Conservation (phyloP, 805 yeast genomes). For the Scheffersomyces ergatensis region DNA sequence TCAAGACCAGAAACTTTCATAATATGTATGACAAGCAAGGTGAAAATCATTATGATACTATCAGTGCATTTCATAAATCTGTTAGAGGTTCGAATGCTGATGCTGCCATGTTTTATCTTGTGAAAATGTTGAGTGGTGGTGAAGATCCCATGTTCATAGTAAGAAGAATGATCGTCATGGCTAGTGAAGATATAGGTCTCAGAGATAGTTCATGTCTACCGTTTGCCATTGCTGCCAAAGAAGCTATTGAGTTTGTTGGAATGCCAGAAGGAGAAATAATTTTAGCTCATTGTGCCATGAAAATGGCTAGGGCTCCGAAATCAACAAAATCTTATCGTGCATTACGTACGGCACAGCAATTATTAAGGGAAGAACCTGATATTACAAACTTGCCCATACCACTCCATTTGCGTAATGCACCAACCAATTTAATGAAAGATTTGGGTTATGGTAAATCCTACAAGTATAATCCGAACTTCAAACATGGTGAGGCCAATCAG, state of each 20-base stretch:
- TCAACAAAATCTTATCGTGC: constrained; percentile 85
- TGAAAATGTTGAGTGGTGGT: constrained; percentile 87
- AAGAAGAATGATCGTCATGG: constrained; percentile 89
- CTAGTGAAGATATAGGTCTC: constrained; percentile 91
- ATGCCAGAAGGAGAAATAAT: constrained; percentile 92
- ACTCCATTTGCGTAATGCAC: constrained; percentile 88
- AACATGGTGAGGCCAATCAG: constrained; percentile 72
- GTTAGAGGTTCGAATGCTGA: constrained; percentile 87
- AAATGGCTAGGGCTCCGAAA: constrained; percentile 80
- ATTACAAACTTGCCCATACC: constrained; percentile 67
- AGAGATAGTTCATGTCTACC: constrained; percentile 82
- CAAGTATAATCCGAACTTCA: constrained; percentile 82
- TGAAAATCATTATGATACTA: constrained; percentile 91
- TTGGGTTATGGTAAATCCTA: constrained; percentile 82
- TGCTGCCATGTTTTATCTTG: constrained; percentile 85
- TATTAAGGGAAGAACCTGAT: constrained; percentile 56
- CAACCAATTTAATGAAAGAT: constrained; percentile 86
- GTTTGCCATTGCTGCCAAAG: constrained; percentile 80
- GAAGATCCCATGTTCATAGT: constrained; percentile 91
- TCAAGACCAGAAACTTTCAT: constrained; percentile 42
- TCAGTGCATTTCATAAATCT: constrained; percentile 92
- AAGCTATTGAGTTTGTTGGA: constrained; percentile 86
- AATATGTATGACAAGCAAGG: constrained; percentile 81
- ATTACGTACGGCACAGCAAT: constrained; percentile 61
- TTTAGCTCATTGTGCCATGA: constrained; percentile 90